Evolutionary conservation across 129 eudicot genomes (phyloP), one percentile per base, ranked within the genome.

Genomic region (Gnaphalium uliginosum): DNA sequence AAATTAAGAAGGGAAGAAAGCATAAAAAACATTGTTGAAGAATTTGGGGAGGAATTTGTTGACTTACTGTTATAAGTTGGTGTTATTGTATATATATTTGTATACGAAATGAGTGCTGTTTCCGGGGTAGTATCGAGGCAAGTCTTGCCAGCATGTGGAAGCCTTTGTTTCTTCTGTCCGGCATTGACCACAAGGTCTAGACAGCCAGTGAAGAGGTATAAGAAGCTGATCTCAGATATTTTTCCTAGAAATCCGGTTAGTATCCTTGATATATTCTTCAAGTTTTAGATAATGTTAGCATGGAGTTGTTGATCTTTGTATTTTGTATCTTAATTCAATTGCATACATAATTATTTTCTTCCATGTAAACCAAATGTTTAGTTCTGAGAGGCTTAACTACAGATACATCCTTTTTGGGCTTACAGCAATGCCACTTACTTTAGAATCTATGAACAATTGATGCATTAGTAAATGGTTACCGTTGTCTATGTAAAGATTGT

Each of bases 201-300:
- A 74, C 99, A 95, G 82, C 99, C 99, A 1, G 96, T 95, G 72
- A 95, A 95, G 89, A 83, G 99, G 88, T 95, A 95, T 89, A 95
- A 95, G 90, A 89, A 91, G 84, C 82, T 95, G 82, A 89, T 95
- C 71, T 83, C 96, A 2, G 99, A 95, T 80, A 95, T 91, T 66
- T 95, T 95, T 43, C 97, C 99, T 8, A 82, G 74, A 29, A 74
- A 87, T 56, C 90, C 86, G 94, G 99, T 95, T 48, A 82, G 97
- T 85, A 27, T 73, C 62, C 60, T 62, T 53, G 23, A n/a, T 69
- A 23, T 0, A n/a, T 75, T 66, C 18, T 58, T 6, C 57, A 24
- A 19, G 11, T 53, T 66, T 10, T 57, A 46, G 43, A 76, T 70
- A 19, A 21, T 32, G 51, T 35, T 26, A 71, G 27, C 64, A 29